Conservation (phyloP, 192 early-diverging fungal genomes). For the Phlyctochytrium planicorne region DNA sequence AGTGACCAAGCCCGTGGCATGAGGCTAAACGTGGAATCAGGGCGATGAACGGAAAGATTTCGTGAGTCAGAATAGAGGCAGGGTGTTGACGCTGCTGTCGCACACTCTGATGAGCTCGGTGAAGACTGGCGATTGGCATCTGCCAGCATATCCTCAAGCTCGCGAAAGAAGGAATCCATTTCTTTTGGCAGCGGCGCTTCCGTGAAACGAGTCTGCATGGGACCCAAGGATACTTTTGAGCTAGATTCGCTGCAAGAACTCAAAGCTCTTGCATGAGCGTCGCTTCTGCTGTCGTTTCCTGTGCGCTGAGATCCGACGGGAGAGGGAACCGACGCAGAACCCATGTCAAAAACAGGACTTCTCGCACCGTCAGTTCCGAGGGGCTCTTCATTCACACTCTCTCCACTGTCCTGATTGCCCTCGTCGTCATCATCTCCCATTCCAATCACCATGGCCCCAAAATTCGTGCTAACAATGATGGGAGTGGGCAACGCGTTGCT, state of each 20-base stretch:
- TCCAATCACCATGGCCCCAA: not conserved
- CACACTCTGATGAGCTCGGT: not conserved
- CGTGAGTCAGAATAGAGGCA: not conserved
- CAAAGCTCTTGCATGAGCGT: not conserved
- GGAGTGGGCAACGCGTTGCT: not conserved
- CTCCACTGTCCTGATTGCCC: not conserved
- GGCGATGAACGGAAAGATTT: not conserved
- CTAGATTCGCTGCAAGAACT: not conserved
- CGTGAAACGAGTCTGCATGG: slow-evolving; percentile 13
- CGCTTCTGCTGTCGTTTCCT: not conserved
- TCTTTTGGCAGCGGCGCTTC: slow-evolving; percentile 7
- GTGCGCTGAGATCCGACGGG: too few species aligned
- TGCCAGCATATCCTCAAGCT: slow-evolving; percentile 20
- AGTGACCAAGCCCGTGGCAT: slow-evolving; percentile 5
- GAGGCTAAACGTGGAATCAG: not conserved
- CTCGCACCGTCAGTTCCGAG: not conserved
- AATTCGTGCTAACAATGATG: slow-evolving; percentile 7
- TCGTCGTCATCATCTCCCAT: not conserved
- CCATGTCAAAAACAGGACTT: not conserved
- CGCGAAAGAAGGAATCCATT: slow-evolving; percentile 16
- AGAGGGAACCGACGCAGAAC: not conserved
- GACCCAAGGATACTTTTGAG: not conserved
- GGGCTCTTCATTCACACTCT: not conserved
- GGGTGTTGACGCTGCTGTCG: not conserved
- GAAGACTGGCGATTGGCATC: not conserved